A percentile compares a stretch with the other conserved stretches of the same genome.
Evolutionary conservation across 208 protist genomes (phyloP).

Genomic region (Pavlovales sp.): DNA sequence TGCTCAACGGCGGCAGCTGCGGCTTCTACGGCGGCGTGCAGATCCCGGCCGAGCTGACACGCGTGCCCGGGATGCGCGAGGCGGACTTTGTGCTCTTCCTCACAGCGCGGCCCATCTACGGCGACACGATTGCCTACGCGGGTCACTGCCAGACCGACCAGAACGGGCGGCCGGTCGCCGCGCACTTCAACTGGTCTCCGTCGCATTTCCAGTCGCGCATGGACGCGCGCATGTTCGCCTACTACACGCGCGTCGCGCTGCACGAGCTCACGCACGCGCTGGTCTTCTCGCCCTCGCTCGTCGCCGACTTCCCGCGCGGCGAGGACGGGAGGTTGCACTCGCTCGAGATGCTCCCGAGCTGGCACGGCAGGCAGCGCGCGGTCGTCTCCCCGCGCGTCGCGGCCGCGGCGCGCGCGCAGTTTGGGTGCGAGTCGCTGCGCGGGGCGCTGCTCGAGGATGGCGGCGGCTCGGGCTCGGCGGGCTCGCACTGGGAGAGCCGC

Average conservation of each 20-base stretch:
- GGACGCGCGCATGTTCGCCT: neutral
- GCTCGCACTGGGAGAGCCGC: constrained; percentile 21
- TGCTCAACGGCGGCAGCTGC: neutral
- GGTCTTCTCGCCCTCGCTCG: constrained; percentile 5
- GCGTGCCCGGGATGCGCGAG: neutral
- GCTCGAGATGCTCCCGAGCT: neutral
- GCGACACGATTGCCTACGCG: constrained; percentile 18
- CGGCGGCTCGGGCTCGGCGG: constrained; percentile 13
- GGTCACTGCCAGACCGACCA: constrained; percentile 29
- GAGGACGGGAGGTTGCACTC: neutral
- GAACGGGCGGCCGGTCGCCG: constrained; percentile 7
- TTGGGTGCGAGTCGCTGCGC: neutral
- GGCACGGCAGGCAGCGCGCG: neutral
- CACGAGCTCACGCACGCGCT: constrained; percentile 37
- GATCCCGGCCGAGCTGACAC: neutral
- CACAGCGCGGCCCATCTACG: constrained; percentile 16
- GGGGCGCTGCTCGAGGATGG: constrained; percentile 24
- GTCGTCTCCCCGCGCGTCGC: neutral
- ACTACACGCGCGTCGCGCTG: constrained; percentile 1
- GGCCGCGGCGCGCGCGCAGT: neutral
- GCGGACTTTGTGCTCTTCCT: constrained; percentile 26
- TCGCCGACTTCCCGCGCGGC: constrained; percentile 1
- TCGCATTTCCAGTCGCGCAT: neutral
- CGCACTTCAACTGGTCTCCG: constrained; percentile 33
- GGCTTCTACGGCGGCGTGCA: constrained; percentile 21